Percentiles rank a stretch among this genome's conserved stretches.
These are phyloP conservation scores for Westerdykella ornata DNA, from an alignment of 2,329 filamentous ascomycete genomes.

Conservation along the genomic window DNA sequence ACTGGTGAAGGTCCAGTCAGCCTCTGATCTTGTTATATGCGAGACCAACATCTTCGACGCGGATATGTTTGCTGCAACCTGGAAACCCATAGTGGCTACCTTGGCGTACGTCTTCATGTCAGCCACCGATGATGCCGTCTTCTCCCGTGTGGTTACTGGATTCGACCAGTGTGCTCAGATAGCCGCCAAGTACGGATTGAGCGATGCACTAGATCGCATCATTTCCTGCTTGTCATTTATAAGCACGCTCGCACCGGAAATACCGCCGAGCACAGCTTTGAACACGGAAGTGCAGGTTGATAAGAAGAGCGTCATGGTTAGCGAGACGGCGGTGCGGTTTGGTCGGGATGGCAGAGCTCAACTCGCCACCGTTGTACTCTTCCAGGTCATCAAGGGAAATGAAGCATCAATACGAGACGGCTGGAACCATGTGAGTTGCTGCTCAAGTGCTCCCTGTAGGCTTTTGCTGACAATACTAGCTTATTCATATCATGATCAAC, in stretches of 20 bases:
- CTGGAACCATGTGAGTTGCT: slow-evolving; percentile 64
- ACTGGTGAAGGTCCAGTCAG: slow-evolving; percentile 71
- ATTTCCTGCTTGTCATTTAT: slow-evolving; percentile 85
- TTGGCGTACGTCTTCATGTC: slow-evolving; percentile 99
- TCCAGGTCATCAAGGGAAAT: slow-evolving; percentile 81
- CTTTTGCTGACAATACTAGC: slow-evolving; percentile 49
- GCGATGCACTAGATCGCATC: slow-evolving; percentile 85
- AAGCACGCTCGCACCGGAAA: slow-evolving; percentile 73
- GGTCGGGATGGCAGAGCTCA: slow-evolving; percentile 91
- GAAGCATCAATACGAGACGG: slow-evolving; percentile 69
- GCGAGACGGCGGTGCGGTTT: slow-evolving; percentile 91
- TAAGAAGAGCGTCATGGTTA: slow-evolving; percentile 95
- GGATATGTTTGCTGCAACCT: slow-evolving; percentile 94
- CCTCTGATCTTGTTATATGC: slow-evolving; percentile 68
- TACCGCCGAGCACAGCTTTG: slow-evolving; percentile 71
- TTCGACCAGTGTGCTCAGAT: slow-evolving; percentile 96
- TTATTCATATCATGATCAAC: slow-evolving; percentile 89
- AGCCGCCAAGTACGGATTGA: slow-evolving; percentile 74
- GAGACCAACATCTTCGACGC: slow-evolving; percentile 93
- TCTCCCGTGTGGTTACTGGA: slow-evolving; percentile 83
- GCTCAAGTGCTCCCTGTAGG: not conserved
- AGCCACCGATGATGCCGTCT: slow-evolving; percentile 92
- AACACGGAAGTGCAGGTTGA: slow-evolving; percentile 95
- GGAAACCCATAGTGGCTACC: slow-evolving; percentile 90
- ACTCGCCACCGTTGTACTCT: slow-evolving; percentile 88